Evolutionary conservation across 805 yeast species (phyloP), one percentile per base, ranked within the genome.

Genomic region (Ascoidea tarda): DNA sequence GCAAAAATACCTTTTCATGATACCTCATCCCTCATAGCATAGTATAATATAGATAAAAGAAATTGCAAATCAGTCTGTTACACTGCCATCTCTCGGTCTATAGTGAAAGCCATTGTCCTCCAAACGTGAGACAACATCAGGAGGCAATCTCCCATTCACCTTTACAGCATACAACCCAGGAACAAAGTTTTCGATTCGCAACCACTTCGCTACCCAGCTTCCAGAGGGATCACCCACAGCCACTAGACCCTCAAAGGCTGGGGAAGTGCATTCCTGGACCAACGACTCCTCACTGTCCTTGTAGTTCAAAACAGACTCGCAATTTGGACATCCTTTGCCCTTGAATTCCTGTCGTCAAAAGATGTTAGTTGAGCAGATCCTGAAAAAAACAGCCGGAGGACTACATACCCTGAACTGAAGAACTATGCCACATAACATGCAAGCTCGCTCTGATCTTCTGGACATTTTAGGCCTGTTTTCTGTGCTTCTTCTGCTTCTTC

Each of bases 161-260:
- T 91, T 87, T 33, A 90, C 95, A 0, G 99, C 99, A 60, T 93
- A 89, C 60, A 91, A 66, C 0, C 98, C 99, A 0, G 95, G 86
- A 28, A 80, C 82, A 64, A 88, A 87, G 16, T 87, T 83, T 62
- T 87, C 96, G 38, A 91, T 83, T 66, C 97, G 79, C 53, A 91
- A 72, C 99, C 99, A 91, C 63, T 86, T 80, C 14, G 96, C 96
- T 46, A 88, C 96, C 99, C 99, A 91, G 1, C 96, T 87, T 44
- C 75, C 78, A 51, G 80, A 78, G 50, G 91, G 88, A 55, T 84
- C 89, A 50, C 95, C 88, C 57, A 88, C 74, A 2, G 97, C 96
- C 5, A 91, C 95, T 42, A 87, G 71, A 0, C 99, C 99, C 71
- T 91, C 99, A 64, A 89, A 91, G 0, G 96, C 81, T 46, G 98